Evolutionary conservation across 2,329 filamentous ascomycete species (phyloP), one percentile per base, ranked within the genome.

Genomic region (Neofusicoccum laricinum): DNA sequence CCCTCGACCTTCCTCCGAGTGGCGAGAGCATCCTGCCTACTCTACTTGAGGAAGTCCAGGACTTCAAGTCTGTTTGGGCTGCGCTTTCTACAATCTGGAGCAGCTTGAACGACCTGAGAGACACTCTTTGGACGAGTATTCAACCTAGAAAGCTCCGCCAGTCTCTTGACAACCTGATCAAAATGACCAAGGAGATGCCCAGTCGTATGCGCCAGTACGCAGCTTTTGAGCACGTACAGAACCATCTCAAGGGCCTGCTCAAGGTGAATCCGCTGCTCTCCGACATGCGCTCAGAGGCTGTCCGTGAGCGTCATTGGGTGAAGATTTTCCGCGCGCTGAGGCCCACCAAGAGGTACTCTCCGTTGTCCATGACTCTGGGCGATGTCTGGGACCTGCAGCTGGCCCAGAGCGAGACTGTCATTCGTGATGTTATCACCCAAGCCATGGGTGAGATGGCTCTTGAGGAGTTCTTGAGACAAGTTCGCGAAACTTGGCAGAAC

Each of bases 131-230:
- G 96, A 96, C 90, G 64, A 97, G 92, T 72, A 91, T 99, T 1
- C 93, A 98, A 74, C 94, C 96, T 8, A 87, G 95, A 68, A 99
- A 98, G 79, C 88, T 99, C 65, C 88, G 95, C 41, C 87, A 91
- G 70, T 91, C 92, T 67, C 89, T 99, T 58, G 94, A 99, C 73
- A 89, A 90, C 53, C 85, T 98, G 61, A 92, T 98, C 76, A 97
- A 97, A 82, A 96, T 96, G 86, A 98, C 93, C 40, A 98, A 97
- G 80, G 94, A 98, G 67, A 98, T 99, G 95, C 95, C 96, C 0
- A 97, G 93, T 78, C 89, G 95, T 66, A 98, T 99, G 94, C 89
- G 96, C 66, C 96, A 99, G 74, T 99, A 99, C 77, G 94, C 96
- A 70, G 96, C 96, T n/a, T 99, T 99, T 75, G 96, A 99, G 77